phyloP scores from a whole-genome alignment of 139 green algal genomes.

The Ettlia oleoabundans region DNA sequence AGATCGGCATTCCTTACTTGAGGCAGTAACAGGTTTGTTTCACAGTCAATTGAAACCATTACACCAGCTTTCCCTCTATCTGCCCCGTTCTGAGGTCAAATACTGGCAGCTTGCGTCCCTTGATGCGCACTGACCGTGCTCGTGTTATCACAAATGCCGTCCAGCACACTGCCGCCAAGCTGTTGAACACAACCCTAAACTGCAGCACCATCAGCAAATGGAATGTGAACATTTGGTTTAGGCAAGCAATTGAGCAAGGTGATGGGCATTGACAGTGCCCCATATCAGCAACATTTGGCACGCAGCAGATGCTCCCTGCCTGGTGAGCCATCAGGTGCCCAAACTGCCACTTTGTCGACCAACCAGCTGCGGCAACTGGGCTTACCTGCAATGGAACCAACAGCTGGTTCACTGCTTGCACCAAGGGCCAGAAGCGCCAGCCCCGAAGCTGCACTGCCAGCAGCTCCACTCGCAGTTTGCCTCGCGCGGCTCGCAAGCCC shows the following conservation, averaged over 20 bases:
- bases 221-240: too few species aligned
- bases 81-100: neutral
- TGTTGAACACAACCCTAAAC: constrained; percentile 40
- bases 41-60: neutral
- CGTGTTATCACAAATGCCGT: constrained; percentile 34
- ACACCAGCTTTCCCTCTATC: neutral
- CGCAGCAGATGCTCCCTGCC: too few species aligned
- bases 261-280: too few species aligned
- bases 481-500: neutral
- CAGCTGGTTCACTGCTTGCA: constrained; percentile 38
- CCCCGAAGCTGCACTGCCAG: constrained; percentile 12
- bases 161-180: constrained; percentile 36
- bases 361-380: neutral
- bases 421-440: constrained; percentile 40
- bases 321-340: too few species aligned
- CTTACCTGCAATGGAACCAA: constrained; percentile 33
- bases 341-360: too few species aligned
- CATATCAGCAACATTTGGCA: too few species aligned
- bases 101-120: neutral
- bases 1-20: too few species aligned
- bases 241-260: too few species aligned
- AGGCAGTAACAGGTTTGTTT: too few species aligned
- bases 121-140: too few species aligned
- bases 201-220: neutral
- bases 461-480: neutral